Base-by-base conservation (phyloP, 257 asterid species). In the Solanum sejunctum region DNA sequence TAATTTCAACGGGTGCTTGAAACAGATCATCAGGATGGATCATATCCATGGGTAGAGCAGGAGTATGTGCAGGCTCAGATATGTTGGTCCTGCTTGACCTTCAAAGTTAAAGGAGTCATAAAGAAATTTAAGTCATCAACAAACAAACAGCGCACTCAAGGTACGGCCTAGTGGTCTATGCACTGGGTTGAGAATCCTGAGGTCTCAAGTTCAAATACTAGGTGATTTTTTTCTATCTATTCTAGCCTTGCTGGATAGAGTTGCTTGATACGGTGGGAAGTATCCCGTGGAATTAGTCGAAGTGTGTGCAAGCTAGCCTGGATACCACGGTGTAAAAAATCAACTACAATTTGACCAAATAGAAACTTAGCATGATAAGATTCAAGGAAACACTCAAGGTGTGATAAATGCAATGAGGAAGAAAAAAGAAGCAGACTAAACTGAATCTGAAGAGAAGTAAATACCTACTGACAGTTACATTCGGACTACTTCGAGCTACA, bases 1-100 rank as follows among this genome's bases (percentile, higher is more conserved):
- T 85, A 32, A 88, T 87, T 84, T 88, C 96, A 70, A 93, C 57
- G 67, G 97, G 94, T 83, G 88, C 92, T 60, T 92, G 95, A 86
- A 91, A 84, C 21, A 92, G 95, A 86, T 91, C 97, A 80, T 93
- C 95, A 39, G 93, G 88, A 84, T 90, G 91, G 90, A 95, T 91
- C 66, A 88, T 77, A 89, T 95, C 96, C 87, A 92, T 79, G 60
- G 94, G 93, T 82, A 87, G 86, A 83, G 88, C 94, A 60, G 92
- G 90, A 82, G 96, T 95, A 91, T 88, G 85, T 77, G 60, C 93
- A 51, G 96, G 86, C 88, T 90, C 98, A 0, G 97, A 92, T 83
- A 84, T 90, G 61, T 95, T 92, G 64, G 98, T 93, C 93, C 96
- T 89, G 93, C 98, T 95, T 36, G 98, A 95, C 93, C 99, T 97